These are phyloP conservation scores for Colletotrichum sp. DNA, from an alignment of 2,329 filamentous ascomycete species.

Conservation along the genomic window DNA sequence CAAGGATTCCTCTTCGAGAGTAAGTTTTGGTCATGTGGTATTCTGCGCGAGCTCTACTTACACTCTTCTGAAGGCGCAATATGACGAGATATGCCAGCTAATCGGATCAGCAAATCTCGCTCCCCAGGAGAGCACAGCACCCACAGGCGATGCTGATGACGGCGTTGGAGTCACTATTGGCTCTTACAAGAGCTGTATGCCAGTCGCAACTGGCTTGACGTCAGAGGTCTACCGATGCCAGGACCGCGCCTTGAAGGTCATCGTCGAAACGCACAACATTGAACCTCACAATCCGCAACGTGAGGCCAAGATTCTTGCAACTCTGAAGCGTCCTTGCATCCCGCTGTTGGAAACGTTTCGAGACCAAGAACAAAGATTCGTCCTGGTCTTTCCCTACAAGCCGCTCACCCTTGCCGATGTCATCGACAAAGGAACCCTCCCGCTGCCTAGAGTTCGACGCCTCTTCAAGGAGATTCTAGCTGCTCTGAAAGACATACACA, in stretches of 20 bases:
- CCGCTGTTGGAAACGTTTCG: slow-evolving; percentile 76
- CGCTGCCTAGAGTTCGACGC: slow-evolving; percentile 34
- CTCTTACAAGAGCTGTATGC: slow-evolving; percentile 55
- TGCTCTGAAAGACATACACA: slow-evolving; percentile 75
- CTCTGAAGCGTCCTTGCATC: slow-evolving; percentile 64
- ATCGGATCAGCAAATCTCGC: slow-evolving; percentile 19
- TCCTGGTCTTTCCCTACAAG: slow-evolving; percentile 87
- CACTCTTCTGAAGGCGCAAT: slow-evolving; percentile 27
- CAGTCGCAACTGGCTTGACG: slow-evolving; percentile 73
- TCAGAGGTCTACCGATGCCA: slow-evolving; percentile 80
- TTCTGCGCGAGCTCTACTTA: background rate
- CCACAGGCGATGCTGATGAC: slow-evolving; percentile 8
- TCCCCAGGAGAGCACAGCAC: background rate
- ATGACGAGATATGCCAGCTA: slow-evolving; percentile 46
- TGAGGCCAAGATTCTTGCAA: slow-evolving; percentile 76
- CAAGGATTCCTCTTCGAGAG: slow-evolving; percentile 14
- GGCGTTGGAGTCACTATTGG: slow-evolving; percentile 55
- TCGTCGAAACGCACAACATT: slow-evolving; percentile 72
- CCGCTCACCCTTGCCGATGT: slow-evolving; percentile 74
- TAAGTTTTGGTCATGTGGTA: background rate
- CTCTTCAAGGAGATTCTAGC: slow-evolving; percentile 72
- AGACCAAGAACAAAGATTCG: slow-evolving; percentile 72
- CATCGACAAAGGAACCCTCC: slow-evolving; percentile 53
- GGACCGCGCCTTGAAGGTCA: slow-evolving; percentile 80
- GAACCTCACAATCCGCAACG: slow-evolving; percentile 84